A percentile compares a stretch with the other conserved stretches of the same genome.
These are phyloP conservation scores for Sphagnum contortum DNA, from an alignment of 225 moss, liverwort and hornwort genomes.

Conservation along the genomic window DNA sequence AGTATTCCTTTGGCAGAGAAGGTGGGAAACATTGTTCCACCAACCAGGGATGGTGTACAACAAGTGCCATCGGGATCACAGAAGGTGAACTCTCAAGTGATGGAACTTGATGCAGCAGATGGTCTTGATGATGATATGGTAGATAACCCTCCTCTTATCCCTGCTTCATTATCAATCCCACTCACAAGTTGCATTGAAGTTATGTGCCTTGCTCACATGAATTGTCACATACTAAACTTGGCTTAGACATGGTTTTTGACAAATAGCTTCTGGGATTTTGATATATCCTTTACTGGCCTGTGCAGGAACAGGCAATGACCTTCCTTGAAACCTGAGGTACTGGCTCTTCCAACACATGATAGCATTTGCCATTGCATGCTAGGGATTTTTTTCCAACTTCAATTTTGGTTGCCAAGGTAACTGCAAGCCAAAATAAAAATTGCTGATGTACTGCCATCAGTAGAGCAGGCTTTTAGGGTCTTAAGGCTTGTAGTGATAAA, in stretches of 20 bases:
- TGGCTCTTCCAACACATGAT: too few relatives aligned
- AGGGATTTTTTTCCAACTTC: too few relatives aligned
- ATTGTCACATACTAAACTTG: background rate
- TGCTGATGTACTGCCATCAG: too few relatives aligned
- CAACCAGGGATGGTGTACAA: conserved; percentile 4
- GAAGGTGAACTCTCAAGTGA: conserved; percentile 9
- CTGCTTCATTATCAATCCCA: background rate
- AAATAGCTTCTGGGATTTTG: background rate
- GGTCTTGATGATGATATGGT: conserved; percentile 41
- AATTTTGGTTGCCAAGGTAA: too few relatives aligned
- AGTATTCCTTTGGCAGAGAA: conserved; percentile 46
- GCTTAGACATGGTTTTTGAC: background rate
- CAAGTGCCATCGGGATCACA: conserved; percentile 2
- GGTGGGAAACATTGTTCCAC: conserved; percentile 14
- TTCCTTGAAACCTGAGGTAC: conserved; percentile 41
- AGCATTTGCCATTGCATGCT: too few relatives aligned
- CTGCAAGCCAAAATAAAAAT: too few relatives aligned
- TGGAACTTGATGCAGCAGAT: conserved; percentile 56
- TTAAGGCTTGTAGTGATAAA: too few relatives aligned
- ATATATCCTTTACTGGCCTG: background rate
- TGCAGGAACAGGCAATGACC: conserved; percentile 45
- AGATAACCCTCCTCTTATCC: background rate
- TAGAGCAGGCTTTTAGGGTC: too few relatives aligned
- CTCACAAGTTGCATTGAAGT: background rate
- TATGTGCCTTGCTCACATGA: background rate